Evolutionary conservation across 768 basidiomycete species (phyloP).

Genomic region (Podaxis rugospora): DNA sequence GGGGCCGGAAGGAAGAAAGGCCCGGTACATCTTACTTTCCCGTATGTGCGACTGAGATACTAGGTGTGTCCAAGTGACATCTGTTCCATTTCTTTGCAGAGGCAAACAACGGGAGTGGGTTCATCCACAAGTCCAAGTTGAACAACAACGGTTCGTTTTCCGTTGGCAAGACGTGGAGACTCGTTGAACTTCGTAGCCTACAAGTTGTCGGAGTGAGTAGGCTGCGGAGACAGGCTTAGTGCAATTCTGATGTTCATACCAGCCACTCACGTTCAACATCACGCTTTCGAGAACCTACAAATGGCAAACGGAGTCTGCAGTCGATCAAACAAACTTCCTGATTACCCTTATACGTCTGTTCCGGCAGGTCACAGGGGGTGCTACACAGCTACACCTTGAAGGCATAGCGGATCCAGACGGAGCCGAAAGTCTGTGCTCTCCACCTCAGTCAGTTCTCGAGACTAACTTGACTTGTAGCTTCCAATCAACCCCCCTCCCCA

Average conservation of each 20-base stretch:
- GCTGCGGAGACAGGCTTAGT: neutral
- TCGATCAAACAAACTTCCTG: slow-evolving; percentile 74
- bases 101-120: slow-evolving; percentile 55
- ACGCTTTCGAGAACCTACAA: slow-evolving; percentile 86
- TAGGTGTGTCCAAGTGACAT: neutral
- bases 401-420: slow-evolving; percentile 46
- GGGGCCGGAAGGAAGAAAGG: slow-evolving; percentile 67
- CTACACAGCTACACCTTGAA: slow-evolving; percentile 48
- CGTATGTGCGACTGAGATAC: slow-evolving; percentile 45
- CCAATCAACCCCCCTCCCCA: slow-evolving; percentile 10
- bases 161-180: slow-evolving; percentile 94
- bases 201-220: slow-evolving; percentile 69
- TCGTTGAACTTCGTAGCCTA: slow-evolving; percentile 76
- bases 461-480: slow-evolving; percentile 6
- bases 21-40: slow-evolving; percentile 87
- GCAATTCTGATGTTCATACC: slow-evolving; percentile 11
- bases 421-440: slow-evolving; percentile 25
- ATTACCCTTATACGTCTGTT: slow-evolving; percentile 61
- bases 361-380: slow-evolving; percentile 38
- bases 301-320: slow-evolving; percentile 79
- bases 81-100: slow-evolving; percentile 31
- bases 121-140: slow-evolving; percentile 94
- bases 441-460: neutral
- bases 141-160: slow-evolving; percentile 94
- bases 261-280: slow-evolving; percentile 72